A percentile compares a stretch with the other conserved stretches of the same genome.
Evolutionary conservation across 1,284 basidiomycete species (phyloP).

Genomic region (Exsudoporus floridanus): DNA sequence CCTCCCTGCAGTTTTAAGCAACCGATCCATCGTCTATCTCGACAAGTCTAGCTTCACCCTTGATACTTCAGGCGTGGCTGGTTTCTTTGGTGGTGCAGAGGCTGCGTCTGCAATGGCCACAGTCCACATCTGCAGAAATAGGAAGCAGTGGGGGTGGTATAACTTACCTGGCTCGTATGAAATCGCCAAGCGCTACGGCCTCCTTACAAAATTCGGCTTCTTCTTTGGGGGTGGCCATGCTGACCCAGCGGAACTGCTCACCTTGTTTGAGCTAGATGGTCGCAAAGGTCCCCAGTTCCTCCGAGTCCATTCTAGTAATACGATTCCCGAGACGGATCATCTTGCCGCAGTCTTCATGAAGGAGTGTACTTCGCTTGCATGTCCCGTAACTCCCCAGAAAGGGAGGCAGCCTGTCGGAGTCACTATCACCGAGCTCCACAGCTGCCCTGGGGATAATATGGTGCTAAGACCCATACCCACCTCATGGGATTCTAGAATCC

Average conservation of each 20-base stretch:
- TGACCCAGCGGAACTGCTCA: slow-evolving; percentile 19
- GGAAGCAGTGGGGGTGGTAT: slow-evolving; percentile 29
- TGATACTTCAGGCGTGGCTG: slow-evolving; percentile 22
- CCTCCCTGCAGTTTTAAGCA: slow-evolving; percentile 3
- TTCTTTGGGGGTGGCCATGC: slow-evolving; percentile 23
- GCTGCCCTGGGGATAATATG: slow-evolving; percentile 5
- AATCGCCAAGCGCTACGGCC: slow-evolving; percentile 24
- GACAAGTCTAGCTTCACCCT: slow-evolving; percentile 20
- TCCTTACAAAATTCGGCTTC: slow-evolving; percentile 23
- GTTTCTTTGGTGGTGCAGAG: slow-evolving; percentile 29
- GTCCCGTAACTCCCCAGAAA: not conserved
- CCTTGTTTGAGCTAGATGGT: slow-evolving; percentile 25
- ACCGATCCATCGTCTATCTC: slow-evolving; percentile 8
- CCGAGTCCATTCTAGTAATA: slow-evolving; percentile 20
- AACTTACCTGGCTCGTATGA: slow-evolving; percentile 29
- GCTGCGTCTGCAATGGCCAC: slow-evolving; percentile 31
- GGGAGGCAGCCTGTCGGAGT: slow-evolving; percentile 20
- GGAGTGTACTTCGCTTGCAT: slow-evolving; percentile 6
- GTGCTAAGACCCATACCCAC: not conserved
- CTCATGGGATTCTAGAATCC: not conserved
- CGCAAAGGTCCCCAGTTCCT: slow-evolving; percentile 23
- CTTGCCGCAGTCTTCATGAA: slow-evolving; percentile 22
- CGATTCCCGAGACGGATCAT: slow-evolving; percentile 24
- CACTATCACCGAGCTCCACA: slow-evolving; percentile 15
- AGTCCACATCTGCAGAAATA: slow-evolving; percentile 24